Evolutionary conservation across 1,139 yeast species (phyloP).

Genomic region (Scheffersomyces cryptocercus): DNA sequence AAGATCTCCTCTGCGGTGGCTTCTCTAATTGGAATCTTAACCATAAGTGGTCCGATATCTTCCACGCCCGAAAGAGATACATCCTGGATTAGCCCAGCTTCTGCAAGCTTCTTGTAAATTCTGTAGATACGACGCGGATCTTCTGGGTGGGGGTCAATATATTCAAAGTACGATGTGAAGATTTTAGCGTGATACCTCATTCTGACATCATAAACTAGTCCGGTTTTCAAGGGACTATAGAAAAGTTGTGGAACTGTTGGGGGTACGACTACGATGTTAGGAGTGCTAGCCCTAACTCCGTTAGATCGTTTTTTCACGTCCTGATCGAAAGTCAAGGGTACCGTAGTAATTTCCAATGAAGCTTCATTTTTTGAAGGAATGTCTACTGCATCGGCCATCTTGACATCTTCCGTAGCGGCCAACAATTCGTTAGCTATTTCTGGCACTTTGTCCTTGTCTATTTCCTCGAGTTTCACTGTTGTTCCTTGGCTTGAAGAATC

Average conservation of each 20-base stretch:
- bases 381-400: too few species aligned
- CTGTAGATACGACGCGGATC: constrained; percentile 96
- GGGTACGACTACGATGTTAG: constrained; percentile 52
- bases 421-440: too few species aligned
- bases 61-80: constrained; percentile 78
- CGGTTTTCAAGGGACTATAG: constrained; percentile 81
- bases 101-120: constrained; percentile 89
- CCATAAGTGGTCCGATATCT: constrained; percentile 85
- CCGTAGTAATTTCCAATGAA: too few species aligned
- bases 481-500: too few species aligned
- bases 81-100: constrained; percentile 86
- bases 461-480: too few species aligned
- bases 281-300: neutral
- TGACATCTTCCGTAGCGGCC: too few species aligned
- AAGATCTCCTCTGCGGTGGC: constrained; percentile 86
- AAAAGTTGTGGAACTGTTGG: constrained; percentile 54
- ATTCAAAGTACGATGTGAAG: constrained; percentile 87
- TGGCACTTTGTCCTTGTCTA: too few species aligned
- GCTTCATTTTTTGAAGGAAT: too few species aligned
- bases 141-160: constrained; percentile 98
- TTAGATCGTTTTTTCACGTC: neutral
- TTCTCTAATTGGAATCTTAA: constrained; percentile 85
- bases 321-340: too few species aligned
- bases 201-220: constrained; percentile 92
- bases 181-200: constrained; percentile 97